Conservation (phyloP, 495 filamentous ascomycete genomes). For the Aspergillus asperescens region DNA sequence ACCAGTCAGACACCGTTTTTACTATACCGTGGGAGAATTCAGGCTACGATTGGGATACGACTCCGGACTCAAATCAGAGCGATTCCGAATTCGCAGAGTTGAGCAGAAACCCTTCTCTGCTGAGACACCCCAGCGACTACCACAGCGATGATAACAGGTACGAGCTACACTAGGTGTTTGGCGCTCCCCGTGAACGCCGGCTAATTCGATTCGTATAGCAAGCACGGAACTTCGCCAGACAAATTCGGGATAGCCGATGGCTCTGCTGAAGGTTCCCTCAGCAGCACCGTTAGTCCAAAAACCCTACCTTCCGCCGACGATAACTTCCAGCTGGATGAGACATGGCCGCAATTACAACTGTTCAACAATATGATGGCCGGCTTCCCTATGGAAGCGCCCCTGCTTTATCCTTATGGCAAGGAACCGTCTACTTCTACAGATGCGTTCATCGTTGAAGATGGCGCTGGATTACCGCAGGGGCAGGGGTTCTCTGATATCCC, state of each 20-base stretch:
- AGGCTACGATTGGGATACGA: conserved; percentile 41
- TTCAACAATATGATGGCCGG: conserved; percentile 33
- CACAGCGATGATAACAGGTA: conserved; percentile 28
- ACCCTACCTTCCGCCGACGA: conserved; percentile 43
- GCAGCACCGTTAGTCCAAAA: conserved; percentile 39
- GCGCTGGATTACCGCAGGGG: conserved; percentile 30
- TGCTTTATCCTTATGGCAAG: conserved; percentile 40
- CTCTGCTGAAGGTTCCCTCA: conserved; percentile 32
- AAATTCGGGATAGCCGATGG: conserved; percentile 31
- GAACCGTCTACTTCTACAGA: conserved; percentile 23
- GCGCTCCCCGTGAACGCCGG: conserved; percentile 17
- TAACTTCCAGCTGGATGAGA: conserved; percentile 39
- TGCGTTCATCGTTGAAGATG: conserved; percentile 41
- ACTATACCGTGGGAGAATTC: conserved; percentile 41
- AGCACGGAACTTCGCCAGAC: conserved; percentile 31
- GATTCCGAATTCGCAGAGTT: conserved; percentile 39
- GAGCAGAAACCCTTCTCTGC: conserved; percentile 19
- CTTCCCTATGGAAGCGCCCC: conserved; percentile 34
- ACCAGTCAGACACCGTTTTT: conserved; percentile 38
- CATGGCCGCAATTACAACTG: conserved; percentile 40
- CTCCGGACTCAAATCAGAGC: conserved; percentile 41
- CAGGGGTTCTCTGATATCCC: conserved; percentile 33
- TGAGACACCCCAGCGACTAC: conserved; percentile 26
- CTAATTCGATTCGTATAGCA: conserved; percentile 14
- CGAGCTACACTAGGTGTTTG: conserved; percentile 4